phyloP scores from a whole-genome alignment of 768 basidiomycete genomes.

The Suillus subluteus region DNA sequence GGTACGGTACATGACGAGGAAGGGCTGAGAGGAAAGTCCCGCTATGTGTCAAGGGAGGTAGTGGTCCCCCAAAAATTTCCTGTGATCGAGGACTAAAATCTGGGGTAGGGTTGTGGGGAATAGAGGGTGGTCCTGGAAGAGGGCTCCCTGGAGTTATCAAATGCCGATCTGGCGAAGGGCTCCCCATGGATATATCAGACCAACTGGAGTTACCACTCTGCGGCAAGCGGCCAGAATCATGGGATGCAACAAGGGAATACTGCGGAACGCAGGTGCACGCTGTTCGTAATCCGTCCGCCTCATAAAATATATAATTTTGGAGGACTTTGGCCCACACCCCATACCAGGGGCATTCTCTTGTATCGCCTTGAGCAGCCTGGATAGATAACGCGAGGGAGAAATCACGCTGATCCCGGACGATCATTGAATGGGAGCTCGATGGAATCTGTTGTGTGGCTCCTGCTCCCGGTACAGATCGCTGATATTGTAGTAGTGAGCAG shows the following conservation, averaged over 20 bases:
- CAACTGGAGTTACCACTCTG: not conserved
- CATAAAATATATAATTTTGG: not conserved
- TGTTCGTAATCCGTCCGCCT: not conserved
- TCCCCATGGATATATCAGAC: not conserved
- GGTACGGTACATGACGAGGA: not conserved
- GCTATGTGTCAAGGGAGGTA: not conserved
- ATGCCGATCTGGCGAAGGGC: not conserved
- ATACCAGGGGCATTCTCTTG: constrained; percentile 9
- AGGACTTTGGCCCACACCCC: constrained; percentile 7
- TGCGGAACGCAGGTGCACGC: constrained; percentile 3
- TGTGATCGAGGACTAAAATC: not conserved
- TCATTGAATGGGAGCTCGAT: not conserved
- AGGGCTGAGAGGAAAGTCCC: not conserved
- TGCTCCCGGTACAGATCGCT: not conserved
- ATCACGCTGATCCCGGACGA: not conserved
- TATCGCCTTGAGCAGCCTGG: constrained; percentile 2
- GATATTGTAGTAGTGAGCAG: not conserved
- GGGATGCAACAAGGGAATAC: not conserved
- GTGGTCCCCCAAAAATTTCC: not conserved
- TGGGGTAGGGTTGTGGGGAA: not conserved
- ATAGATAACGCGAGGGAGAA: constrained; percentile 5
- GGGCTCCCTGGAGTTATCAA: not conserved
- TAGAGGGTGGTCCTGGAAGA: not conserved
- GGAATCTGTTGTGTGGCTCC: not conserved
- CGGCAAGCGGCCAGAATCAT: constrained; percentile 1